Conservation (phyloP, 192 early-diverging fungal genomes). For the Coemansia sp. region DNA sequence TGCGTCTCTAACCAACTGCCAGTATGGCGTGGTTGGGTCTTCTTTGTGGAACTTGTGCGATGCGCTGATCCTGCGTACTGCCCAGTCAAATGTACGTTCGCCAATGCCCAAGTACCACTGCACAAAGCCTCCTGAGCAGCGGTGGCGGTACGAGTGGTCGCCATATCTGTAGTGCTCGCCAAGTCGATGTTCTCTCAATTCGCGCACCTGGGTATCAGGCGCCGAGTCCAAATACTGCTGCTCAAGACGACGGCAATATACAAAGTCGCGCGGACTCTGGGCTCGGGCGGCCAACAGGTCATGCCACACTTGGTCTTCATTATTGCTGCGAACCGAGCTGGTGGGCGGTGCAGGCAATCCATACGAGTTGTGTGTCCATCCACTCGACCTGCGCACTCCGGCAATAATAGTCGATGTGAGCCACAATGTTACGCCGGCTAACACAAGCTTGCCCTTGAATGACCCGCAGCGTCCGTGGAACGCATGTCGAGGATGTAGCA, state of each 20-base stretch:
- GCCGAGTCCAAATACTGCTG: constrained; percentile 21
- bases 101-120: constrained; percentile 42
- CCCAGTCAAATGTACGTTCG: constrained; percentile 50
- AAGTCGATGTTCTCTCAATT: constrained; percentile 14
- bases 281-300: background rate
- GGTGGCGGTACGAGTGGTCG: background rate
- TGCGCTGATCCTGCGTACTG: constrained; percentile 15
- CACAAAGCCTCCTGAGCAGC: constrained; percentile 14
- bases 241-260: constrained; percentile 19
- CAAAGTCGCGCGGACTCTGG: background rate
- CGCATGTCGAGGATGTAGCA: constrained; percentile 15
- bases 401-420: constrained; percentile 39
- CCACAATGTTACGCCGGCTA: constrained; percentile 38
- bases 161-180: background rate
- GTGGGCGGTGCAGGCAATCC: constrained; percentile 5
- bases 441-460: constrained; percentile 25
- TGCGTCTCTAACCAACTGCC: background rate
- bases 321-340: background rate
- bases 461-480: constrained; percentile 12
- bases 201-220: constrained; percentile 7
- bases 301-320: constrained; percentile 3
- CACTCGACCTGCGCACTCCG: constrained; percentile 31
- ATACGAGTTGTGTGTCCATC: constrained; percentile 28
- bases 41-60: constrained; percentile 14
- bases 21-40: background rate